Evolutionary conservation across 148 eudicot species (phyloP), one percentile per base, ranked within the genome.

Genomic region (Amaranthus cruentus): DNA sequence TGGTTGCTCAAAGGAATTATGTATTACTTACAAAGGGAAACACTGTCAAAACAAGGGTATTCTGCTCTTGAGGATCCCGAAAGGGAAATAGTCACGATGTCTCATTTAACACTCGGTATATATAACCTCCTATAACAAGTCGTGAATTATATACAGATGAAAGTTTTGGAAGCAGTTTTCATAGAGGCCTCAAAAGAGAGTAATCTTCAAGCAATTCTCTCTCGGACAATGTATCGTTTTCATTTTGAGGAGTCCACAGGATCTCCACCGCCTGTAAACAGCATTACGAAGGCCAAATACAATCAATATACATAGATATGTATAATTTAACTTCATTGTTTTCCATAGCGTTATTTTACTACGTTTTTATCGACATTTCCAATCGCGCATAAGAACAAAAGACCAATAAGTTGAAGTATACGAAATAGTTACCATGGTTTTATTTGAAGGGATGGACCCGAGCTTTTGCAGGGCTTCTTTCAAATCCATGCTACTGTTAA

Each of bases 401-500:
- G 55, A 49, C 5, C 4, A 65, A 65, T 13, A 5, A 57, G 73
- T 38, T 14, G 7, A 67, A 38, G 46, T 38, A 78, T 28, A 28
- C 38, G 47, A 59, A 38, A 1, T 55, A 14, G 79, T 75, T 87
- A 93, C 98, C 87, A 91, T 83, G 46, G 84, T 88, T 84, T 76
- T 88, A 78, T 83, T 82, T 56, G 98, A 74, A 63, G 97, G 95
- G 75, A 91, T 88, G 55, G 97, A 85, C 13, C 83, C 95, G 63
- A 93, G 89, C 82, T 88, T 89, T 79, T 91, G 94, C 71, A 93
- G 64, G 56, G 97, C 95, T 72, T 88, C 95, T 77, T 89, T 93
- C 87, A 93, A 77, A 79, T 88, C 91, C 68, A 67, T 76, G 71
- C 96, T 91, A 58, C 83, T 78, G 43, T 85, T 88, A 62, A 93